Evolutionary conservation across 352 stramenopile species (phyloP), one percentile per base, ranked within the genome.

Genomic region (Globisporangium nodosum): DNA sequence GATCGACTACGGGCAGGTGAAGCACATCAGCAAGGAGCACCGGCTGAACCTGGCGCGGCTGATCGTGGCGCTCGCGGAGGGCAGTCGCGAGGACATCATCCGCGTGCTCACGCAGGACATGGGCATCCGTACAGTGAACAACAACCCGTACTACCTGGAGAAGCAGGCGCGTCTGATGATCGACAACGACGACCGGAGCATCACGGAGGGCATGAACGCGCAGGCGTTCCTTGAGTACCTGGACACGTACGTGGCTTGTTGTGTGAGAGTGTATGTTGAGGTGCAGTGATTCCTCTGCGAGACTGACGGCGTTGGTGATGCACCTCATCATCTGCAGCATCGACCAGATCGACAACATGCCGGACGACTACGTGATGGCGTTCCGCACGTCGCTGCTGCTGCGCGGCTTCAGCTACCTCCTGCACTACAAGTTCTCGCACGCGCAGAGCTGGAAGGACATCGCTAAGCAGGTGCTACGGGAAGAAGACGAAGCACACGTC

Each of bases 1-100:
- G 49, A 94, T 97, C 47, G 91, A 97, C 70, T 97, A 96, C 56
- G 91, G 91, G 16, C 91, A 98, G 62, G 88, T 95, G 46, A 96
- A 94, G 64, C 78, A 93, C 55, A 88, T 95, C 40, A 78, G 66
- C 13, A 71, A 71, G 52, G 71, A 90, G 60, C 74, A 87, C 43
- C 71, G 85, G 1, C 39, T 89, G 56, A 73, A 85, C 33, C 69
- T 95, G 40, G 86, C 88, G n/a, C 83, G 85, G 65, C 67, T 94
- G n/a, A 85, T 96, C 49, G 71, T 96, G 37, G 81, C 85, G 18
- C 74, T 96, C n/a, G 80, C 82, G 0, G 77, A 88, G 40, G 81
- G 76, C 12, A 80, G 71, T 3, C 75, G 73, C 18, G 84, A 89
- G 16, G 83, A 93, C 39, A 87, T 96, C 45, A 82, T 94, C 51